These are phyloP conservation scores for Paramecium primaurelia DNA, from an alignment of 73 alveolate genomes.

Conservation along the genomic window DNA sequence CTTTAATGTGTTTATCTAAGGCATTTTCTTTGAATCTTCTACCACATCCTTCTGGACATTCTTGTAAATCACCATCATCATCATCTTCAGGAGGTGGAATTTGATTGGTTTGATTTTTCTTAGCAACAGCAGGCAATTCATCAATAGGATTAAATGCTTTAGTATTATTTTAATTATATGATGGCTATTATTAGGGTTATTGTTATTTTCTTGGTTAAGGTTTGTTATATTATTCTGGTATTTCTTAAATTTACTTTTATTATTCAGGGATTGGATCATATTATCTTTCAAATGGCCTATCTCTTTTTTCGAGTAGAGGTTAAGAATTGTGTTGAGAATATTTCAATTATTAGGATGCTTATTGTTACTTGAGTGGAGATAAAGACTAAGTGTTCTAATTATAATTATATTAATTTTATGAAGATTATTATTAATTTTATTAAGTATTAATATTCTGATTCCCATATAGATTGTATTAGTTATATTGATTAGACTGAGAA, in stretches of 20 bases:
- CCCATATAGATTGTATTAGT: neutral
- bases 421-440: constrained; percentile 20
- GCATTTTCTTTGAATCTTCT: constrained; percentile 69
- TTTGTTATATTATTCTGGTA: neutral
- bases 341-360: neutral
- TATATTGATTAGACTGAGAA: neutral
- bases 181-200: neutral
- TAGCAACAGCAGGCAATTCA: constrained; percentile 52
- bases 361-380: neutral
- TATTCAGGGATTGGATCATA: neutral
- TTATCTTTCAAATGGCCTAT: neutral
- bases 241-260: neutral
- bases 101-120: neutral
- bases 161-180: neutral
- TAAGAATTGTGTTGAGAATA: neutral
- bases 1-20: constrained; percentile 65
- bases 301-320: neutral
- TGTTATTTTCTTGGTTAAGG: neutral
- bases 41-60: constrained; percentile 72
- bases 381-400: neutral
- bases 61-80: constrained; percentile 38
- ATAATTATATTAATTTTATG: neutral
- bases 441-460: constrained; percentile 14
- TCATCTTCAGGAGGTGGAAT: neutral
- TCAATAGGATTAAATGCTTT: constrained; percentile 21